Base-by-base conservation (phyloP, 805 yeast genomes). In the Ogataea salicorniae region DNA sequence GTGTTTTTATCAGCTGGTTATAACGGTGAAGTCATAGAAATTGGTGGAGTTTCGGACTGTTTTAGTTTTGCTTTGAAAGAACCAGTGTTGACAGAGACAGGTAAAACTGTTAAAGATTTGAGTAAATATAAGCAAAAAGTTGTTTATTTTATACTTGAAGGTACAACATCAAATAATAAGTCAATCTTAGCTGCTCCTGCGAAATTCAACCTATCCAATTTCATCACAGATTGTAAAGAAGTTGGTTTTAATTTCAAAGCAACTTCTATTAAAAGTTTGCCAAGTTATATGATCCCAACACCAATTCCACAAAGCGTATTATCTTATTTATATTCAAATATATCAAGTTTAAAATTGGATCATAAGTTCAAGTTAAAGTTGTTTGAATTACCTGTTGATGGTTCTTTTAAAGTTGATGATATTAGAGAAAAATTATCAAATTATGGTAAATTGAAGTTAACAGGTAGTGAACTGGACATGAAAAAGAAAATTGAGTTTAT, bases 101-200 rank as follows among this genome's bases (percentile, higher is more conserved):
- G 22, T 17, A 20, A 18, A 22, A 23, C 8, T 7, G 43, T 47
- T 16, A 42, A 37, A 13, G 65, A 62, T 37, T 46, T 68, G 20
- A 39, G 55, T 1, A 53, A 61, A 29, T 57, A 65, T 18, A 60
- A 63, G 4, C 70, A 72, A n/a, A 73, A 75, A 38, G 67, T 72
- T 0, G 72, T 80, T 4, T 82, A 75, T 45, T 55, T 85, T 20
- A 80, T 89, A 48, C 73, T 83, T 3, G 97, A 90, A 59, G 96
- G 96, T 0, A 87, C 96, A 0, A 75, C 96, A 0, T 80, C 96
- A 0, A 92, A 91, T 61, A 94, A 95, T 43, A 81, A 82, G 51
- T 81, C 90, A 0, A 60, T 91, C 1, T 71, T 91, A 51, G 80
- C 88, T 3, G 76, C 86, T 46, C 68, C 70, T 34, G 42, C 49